Percentiles rank a stretch among this genome's conserved stretches.
Conservation (phyloP, 2,329 filamentous ascomycete species). For the Lasiodiplodia hormozganensis region DNA sequence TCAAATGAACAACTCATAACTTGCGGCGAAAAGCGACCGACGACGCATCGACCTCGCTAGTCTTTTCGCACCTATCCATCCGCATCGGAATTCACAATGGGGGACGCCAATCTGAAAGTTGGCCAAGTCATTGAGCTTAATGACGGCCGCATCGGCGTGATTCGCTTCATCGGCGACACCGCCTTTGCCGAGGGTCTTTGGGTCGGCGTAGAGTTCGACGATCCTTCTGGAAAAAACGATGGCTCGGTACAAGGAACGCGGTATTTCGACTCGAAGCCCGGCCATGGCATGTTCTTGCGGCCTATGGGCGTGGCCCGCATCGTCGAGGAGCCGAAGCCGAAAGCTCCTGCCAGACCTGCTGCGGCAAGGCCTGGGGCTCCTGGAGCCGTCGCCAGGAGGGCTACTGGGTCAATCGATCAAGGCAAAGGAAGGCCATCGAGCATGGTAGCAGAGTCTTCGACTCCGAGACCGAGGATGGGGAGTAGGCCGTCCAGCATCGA, state of each 20-base stretch:
- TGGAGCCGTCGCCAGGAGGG: conserved; percentile 37
- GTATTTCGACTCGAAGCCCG: conserved; percentile 80
- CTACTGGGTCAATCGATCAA: conserved; percentile 32
- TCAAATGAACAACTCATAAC: conserved; percentile 28
- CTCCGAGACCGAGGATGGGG: conserved; percentile 24
- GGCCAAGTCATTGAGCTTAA: conserved; percentile 81
- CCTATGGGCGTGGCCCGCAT: conserved; percentile 68
- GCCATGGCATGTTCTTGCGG: conserved; percentile 86
- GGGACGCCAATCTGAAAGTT: conserved; percentile 13
- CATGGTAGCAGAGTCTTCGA: conserved; percentile 33
- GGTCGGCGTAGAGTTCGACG: conserved; percentile 88
- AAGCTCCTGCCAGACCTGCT: conserved; percentile 25
- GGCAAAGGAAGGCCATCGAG: conserved; percentile 24
- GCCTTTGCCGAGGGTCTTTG: conserved; percentile 83
- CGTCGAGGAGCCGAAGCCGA: conserved; percentile 55
- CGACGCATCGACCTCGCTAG: conserved; percentile 19
- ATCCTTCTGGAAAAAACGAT: conserved; percentile 88
- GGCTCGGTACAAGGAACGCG: conserved; percentile 85
- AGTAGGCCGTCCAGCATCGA: conserved; percentile 29
- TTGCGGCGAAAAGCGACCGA: conserved; percentile 15
- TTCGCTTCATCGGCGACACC: conserved; percentile 83
- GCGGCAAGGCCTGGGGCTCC: conserved; percentile 15
- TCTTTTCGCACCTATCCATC: background rate
- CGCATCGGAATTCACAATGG: conserved; percentile 11
- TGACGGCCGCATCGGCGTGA: conserved; percentile 76